Conservation (phyloP, 441 rosid genomes). For the Pelargonium citronellum region DNA sequence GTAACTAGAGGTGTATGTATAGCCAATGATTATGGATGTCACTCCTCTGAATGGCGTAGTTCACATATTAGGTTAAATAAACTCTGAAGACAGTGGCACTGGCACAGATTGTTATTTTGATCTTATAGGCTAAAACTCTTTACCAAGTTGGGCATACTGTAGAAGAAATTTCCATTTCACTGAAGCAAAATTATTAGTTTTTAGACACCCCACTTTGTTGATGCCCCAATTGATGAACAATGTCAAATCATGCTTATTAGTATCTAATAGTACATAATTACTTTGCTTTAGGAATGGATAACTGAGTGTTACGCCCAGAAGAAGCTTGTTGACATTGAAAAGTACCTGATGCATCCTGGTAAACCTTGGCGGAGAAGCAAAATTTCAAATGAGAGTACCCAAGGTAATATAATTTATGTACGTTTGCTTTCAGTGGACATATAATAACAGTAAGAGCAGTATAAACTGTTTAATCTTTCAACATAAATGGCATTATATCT, state of each 20-base stretch:
- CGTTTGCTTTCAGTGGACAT: neutral
- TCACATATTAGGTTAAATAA: neutral
- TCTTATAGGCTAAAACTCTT: neutral
- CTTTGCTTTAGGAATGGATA: conserved; percentile 66
- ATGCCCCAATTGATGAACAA: neutral
- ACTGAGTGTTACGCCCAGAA: conserved; percentile 55
- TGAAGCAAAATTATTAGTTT: neutral
- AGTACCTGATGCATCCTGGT: conserved; percentile 77
- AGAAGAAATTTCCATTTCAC: neutral
- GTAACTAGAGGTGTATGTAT: neutral
- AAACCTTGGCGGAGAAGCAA: conserved; percentile 68
- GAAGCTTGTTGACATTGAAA: conserved; percentile 73
- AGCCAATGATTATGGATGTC: neutral
- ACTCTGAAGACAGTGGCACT: neutral
- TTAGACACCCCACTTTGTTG: neutral
- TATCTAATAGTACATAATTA: conserved; percentile 9
- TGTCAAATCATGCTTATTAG: neutral
- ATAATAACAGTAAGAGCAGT: neutral
- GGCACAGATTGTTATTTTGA: too few species aligned
- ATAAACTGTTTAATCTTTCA: neutral
- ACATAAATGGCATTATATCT: neutral
- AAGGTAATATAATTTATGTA: conserved; percentile 31
- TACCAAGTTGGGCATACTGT: neutral
- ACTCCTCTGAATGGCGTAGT: neutral
- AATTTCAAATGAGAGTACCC: conserved; percentile 23